Conservation (phyloP, 495 filamentous ascomycete species). For the Aspergillus bridgeri region DNA sequence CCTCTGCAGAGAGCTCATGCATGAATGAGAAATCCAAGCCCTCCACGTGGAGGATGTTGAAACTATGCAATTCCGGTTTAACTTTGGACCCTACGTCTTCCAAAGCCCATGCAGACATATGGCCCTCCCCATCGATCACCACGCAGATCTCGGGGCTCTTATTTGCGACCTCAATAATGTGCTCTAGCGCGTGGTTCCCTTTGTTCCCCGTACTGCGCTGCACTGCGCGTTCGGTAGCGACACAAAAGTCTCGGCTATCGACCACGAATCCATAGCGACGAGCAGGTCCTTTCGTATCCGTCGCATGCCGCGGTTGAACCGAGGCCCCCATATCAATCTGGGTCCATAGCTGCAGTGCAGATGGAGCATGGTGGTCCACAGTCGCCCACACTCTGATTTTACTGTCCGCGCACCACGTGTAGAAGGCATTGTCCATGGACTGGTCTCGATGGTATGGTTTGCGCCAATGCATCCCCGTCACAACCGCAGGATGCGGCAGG, state of each 20-base stretch:
- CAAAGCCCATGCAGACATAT: constrained; percentile 92
- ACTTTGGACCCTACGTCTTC: constrained; percentile 81
- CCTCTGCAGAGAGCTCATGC: constrained; percentile 33
- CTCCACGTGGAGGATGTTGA: constrained; percentile 84
- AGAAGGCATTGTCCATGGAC: constrained; percentile 83
- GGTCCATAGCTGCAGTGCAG: constrained; percentile 75
- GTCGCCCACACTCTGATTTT: constrained; percentile 80
- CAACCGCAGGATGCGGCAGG: constrained; percentile 72
- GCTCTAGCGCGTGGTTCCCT: constrained; percentile 69
- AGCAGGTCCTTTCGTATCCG: constrained; percentile 24
- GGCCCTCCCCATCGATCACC: constrained; percentile 76
- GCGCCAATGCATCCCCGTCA: constrained; percentile 86
- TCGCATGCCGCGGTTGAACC: constrained; percentile 58
- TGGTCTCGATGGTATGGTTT: constrained; percentile 70
- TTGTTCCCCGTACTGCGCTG: constrained; percentile 56
- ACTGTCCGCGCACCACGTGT: constrained; percentile 84
- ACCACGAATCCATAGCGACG: constrained; percentile 78
- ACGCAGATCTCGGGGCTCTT: constrained; percentile 84
- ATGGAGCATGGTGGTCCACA: constrained; percentile 67
- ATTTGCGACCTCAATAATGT: constrained; percentile 83
- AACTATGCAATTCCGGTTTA: constrained; percentile 65
- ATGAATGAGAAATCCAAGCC: constrained; percentile 65
- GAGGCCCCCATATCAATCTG: constrained; percentile 74
- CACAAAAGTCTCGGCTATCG: constrained; percentile 75
- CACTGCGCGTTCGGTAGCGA: constrained; percentile 72